These are phyloP conservation scores for Carpinus viminea DNA, from an alignment of 306 rosid species.

Conservation along the genomic window DNA sequence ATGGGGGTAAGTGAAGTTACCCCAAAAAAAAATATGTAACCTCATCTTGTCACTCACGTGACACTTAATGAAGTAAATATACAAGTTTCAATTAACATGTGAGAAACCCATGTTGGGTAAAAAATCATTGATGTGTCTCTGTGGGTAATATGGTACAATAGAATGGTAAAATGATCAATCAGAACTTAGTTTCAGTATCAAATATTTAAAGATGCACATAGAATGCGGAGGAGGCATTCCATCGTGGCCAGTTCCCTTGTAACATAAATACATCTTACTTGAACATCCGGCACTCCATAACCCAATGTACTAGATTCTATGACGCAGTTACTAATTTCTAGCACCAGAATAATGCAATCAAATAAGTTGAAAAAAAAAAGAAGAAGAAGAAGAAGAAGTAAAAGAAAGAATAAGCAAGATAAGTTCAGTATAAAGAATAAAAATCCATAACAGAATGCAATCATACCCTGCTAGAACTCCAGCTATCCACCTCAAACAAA, in stretches of 20 bases:
- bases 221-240: background rate
- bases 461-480: constrained; percentile 75
- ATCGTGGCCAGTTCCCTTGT: background rate
- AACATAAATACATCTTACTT: no score
- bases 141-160: background rate
- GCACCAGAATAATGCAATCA: background rate
- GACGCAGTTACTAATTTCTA: background rate
- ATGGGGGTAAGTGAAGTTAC: no score
- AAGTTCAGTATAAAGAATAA: constrained; percentile 9
- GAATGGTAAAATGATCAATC: background rate
- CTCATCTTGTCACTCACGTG: background rate
- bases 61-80: background rate
- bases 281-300: no score
- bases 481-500: constrained; percentile 86
- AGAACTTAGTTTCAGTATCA: background rate
- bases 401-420: background rate
- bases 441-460: constrained; percentile 21
- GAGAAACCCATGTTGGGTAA: background rate
- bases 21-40: background rate
- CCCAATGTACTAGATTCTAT: background rate
- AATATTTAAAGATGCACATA: background rate
- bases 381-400: background rate
- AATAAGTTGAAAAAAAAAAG: no score
- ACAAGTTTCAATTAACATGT: constrained; percentile 1
- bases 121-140: background rate